Base-by-base conservation (phyloP, 805 yeast genomes). In the Saccharomycopsis fibuligera region DNA sequence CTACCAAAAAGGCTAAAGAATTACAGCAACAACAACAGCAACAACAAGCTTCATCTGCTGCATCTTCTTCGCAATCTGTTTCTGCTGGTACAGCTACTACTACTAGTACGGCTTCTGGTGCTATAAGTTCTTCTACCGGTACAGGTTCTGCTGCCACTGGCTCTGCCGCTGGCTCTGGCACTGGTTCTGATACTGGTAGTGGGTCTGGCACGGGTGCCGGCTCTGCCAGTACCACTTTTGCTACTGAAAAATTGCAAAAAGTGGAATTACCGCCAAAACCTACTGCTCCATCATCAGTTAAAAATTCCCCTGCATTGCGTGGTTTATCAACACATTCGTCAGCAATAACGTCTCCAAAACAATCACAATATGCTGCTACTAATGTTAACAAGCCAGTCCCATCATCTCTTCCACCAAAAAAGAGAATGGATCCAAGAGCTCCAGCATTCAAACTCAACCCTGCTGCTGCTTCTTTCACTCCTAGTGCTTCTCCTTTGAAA, bases 361-460 rank as follows among this genome's bases (percentile, higher is more conserved):
- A 19, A 30, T n/a, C n/a, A n/a, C n/a, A n/a, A n/a, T n/a, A n/a
- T n/a, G 41, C 44, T 19, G 41, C 37, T 3, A 3, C 35, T 3
- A 45, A 23, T 14, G 25, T 33, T 9, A n/a, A 24, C 16, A 21
- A 9, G 16, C 19, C 47, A 12, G 35, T 16, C 29, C 35, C 45
- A 42, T 33, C 44, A 23, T 19, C 35, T 27, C 19, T 60, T 2
- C 35, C 39, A 16, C 37, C 31, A 21, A 70, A 74, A 61, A 75
- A 73, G 61, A 78, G 73, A 59, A 65, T 75, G 68, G 81, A 79
- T 58, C 75, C 79, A 53, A 59, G 70, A 21, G 79, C 77, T n/a
- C 72, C 78, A 3, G 76, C 79, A 19, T 82, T 82, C 66, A 83
- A 79, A 64, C 76, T 83, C 61, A 83, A 81, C 61, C 84, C 86